Evolutionary conservation across 2,329 filamentous ascomycete genomes (phyloP), one percentile per base, ranked within the genome.

Genomic region (Sclerotiophoma versabilis): DNA sequence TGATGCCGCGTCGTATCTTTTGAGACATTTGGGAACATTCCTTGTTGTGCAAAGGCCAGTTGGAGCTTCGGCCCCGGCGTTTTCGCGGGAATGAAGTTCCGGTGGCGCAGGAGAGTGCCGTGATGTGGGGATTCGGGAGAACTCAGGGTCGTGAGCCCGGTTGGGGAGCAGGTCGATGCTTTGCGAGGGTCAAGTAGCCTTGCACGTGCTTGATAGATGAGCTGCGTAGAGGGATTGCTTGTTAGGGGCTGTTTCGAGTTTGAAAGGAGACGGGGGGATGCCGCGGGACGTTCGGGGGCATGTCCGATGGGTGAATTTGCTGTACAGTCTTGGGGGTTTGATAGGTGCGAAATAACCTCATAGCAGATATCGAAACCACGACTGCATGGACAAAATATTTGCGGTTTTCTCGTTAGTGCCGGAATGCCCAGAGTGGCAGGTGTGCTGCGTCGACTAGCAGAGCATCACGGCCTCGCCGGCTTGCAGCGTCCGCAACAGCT

Each of bases 51-150:
- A 15, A 10, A n/a, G 12, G 15, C 23, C 10, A 14, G 14, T 14
- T n/a, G 6, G 30, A 41, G 30, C n/a, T n/a, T 33, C 26, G 17
- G 23, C 6, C 9, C 22, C 26, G 44, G 34, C 3, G 7, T 41
- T 41, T 25, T 22, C 20, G 27, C 27, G 11, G 12, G 2, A 37
- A 49, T 29, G 27, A 32, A 32, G 12, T 44, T 15, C 27, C 39
- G 25, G 39, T 29, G 33, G 51, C 12, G 33, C 22, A 27, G 9
- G 17, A 27, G n/a, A 22, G 22, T 23, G 33, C n/a, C 22, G 25
- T 19, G 15, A 32, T 43, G 33, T 53, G 50, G 37, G 26, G 44
- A 19, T 22, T 30, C 45, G 51, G 45, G 15, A 44, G 15, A 45
- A 49, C 25, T 39, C 27, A 45, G 26, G 44, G 26, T 49, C 33